Evolutionary conservation across 331 rosid species (phyloP).

Genomic region (Phaseolus coccineus): DNA sequence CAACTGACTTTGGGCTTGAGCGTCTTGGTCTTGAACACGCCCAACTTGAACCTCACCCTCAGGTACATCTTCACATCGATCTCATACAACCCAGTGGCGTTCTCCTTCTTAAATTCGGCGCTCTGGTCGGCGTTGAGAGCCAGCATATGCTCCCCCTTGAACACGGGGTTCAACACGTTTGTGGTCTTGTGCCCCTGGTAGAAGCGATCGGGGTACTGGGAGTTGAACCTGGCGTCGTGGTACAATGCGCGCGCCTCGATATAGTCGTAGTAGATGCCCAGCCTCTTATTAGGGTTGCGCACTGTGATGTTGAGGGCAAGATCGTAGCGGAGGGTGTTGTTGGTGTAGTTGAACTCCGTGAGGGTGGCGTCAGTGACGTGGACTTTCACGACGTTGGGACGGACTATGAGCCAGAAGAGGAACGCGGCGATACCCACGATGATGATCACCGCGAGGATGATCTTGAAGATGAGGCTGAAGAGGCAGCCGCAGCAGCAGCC

Average conservation of each 20-base stretch:
- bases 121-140: constrained; percentile 35
- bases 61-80: constrained; percentile 62
- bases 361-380: constrained; percentile 60
- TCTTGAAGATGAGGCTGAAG: constrained; percentile 50
- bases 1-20: constrained; percentile 51
- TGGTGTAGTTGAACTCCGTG: constrained; percentile 56
- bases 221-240: constrained; percentile 48
- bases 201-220: constrained; percentile 42
- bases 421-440: constrained; percentile 46
- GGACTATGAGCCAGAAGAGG: constrained; percentile 69
- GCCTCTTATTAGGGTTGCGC: constrained; percentile 62
- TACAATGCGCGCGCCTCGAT: constrained; percentile 57
- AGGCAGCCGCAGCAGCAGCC: constrained; percentile 48
- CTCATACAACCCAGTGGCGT: constrained; percentile 47
- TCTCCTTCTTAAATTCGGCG: constrained; percentile 47
- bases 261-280: constrained; percentile 58
- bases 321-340: constrained; percentile 53
- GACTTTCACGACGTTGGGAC: constrained; percentile 58
- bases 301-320: constrained; percentile 57
- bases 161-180: constrained; percentile 36
- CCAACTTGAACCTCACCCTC: constrained; percentile 54
- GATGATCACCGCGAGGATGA: constrained; percentile 52
- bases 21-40: constrained; percentile 33
- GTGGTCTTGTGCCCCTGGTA: constrained; percentile 73
- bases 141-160: constrained; percentile 47